A percentile compares a stretch with the other conserved stretches of the same genome.
phyloP scores from a whole-genome alignment of 805 yeast species.

The Lipomyces chichibuensis region DNA sequence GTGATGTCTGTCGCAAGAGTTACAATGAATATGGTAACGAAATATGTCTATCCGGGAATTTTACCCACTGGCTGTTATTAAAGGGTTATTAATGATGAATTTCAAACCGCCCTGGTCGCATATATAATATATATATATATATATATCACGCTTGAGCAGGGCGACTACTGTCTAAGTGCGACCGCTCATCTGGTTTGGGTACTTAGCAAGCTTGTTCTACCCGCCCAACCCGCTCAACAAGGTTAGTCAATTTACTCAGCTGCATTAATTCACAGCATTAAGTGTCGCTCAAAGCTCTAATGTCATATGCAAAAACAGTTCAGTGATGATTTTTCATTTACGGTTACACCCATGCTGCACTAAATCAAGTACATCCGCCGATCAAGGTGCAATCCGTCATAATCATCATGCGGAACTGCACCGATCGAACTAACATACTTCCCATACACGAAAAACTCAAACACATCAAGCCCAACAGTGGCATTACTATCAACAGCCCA shows the following conservation, averaged over 20 bases:
- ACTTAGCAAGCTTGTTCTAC: too few species aligned
- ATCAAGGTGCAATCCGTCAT: slow-evolving; percentile 24
- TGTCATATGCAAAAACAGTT: not conserved
- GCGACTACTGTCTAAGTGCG: too few species aligned
- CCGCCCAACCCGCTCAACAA: too few species aligned
- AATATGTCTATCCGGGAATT: not conserved
- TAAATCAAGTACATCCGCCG: slow-evolving; percentile 8
- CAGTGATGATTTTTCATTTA: not conserved
- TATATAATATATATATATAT: too few species aligned
- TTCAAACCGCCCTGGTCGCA: too few species aligned
- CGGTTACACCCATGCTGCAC: not conserved
- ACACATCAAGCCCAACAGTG: slow-evolving; percentile 13
- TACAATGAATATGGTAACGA: not conserved
- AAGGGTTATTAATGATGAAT: too few species aligned
- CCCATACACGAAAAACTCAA: slow-evolving; percentile 26
- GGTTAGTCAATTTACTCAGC: not conserved
- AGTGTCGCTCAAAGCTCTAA: too few species aligned
- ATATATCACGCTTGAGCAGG: too few species aligned
- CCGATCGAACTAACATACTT: slow-evolving; percentile 17
- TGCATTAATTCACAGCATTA: not conserved
- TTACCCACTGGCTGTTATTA: not conserved
- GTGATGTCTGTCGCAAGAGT: too few species aligned
- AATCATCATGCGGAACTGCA: slow-evolving; percentile 21
- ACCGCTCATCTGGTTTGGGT: too few species aligned
- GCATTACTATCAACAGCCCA: slow-evolving; percentile 25